Evolutionary conservation across 495 filamentous ascomycete species (phyloP).

Genomic region (Parathielavia appendiculata): DNA sequence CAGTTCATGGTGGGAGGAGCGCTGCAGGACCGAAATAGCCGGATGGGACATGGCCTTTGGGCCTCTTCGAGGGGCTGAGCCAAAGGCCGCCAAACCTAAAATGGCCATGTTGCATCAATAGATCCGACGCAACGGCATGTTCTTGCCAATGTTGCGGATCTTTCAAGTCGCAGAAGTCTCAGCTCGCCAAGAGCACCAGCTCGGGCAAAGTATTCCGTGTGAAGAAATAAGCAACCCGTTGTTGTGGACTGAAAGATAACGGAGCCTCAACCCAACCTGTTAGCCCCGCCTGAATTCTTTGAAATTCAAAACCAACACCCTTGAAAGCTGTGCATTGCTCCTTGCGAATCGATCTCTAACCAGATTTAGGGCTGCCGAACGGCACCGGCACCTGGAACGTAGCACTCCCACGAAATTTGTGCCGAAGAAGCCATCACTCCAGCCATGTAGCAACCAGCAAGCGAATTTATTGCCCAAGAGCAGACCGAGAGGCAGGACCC

Average conservation of each 20-base stretch:
- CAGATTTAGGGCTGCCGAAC: not conserved
- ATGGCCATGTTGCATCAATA: not conserved
- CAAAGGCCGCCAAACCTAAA: no score
- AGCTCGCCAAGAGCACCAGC: no score
- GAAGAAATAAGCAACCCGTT: no score
- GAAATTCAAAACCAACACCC: not conserved
- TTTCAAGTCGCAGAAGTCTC: no score
- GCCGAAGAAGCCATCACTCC: not conserved
- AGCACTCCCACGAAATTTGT: not conserved
- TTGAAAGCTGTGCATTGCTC: not conserved
- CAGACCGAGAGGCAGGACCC: conserved; percentile 9
- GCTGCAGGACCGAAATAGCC: no score
- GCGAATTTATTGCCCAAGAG: conserved; percentile 11
- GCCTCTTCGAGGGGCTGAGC: no score
- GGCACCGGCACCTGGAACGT: not conserved
- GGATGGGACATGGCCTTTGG: no score
- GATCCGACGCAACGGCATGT: not conserved
- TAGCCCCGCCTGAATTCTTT: conserved; percentile 27
- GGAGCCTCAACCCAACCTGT: no score
- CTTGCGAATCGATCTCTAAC: not conserved
- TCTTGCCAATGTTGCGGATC: no score
- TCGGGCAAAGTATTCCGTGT: no score
- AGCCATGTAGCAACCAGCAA: conserved; percentile 17
- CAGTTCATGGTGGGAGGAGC: no score
- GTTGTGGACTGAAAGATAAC: no score